A percentile compares a stretch with the other conserved stretches of the same genome.
These are phyloP conservation scores for Abrus pulchellus DNA, from an alignment of 306 rosid genomes.

Conservation along the genomic window DNA sequence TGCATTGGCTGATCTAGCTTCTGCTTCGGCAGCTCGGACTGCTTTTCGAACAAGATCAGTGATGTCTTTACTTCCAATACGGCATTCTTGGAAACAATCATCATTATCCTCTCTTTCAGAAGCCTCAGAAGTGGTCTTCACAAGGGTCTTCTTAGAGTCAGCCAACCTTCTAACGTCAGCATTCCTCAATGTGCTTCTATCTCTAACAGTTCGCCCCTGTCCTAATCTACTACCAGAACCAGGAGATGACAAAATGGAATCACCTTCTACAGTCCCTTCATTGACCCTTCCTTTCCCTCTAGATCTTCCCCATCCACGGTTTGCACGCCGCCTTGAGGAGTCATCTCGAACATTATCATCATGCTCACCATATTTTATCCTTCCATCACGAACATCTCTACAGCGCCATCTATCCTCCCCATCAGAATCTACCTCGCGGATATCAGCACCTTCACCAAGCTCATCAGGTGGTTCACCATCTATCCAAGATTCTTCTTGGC, in stretches of 20 bases:
- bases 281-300: constrained; percentile 81
- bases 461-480: constrained; percentile 69
- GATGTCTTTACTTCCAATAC: constrained; percentile 81
- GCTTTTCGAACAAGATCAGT: constrained; percentile 84
- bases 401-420: constrained; percentile 76
- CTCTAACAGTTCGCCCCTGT: constrained; percentile 71
- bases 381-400: constrained; percentile 77
- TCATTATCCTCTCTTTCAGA: constrained; percentile 85
- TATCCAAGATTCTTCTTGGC: constrained; percentile 68
- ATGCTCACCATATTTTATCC: constrained; percentile 67
- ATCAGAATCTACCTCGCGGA: constrained; percentile 58
- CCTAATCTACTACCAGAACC: constrained; percentile 77
- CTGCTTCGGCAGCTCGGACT: constrained; percentile 90
- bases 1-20: constrained; percentile 93
- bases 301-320: constrained; percentile 77
- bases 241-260: constrained; percentile 71
- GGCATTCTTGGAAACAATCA: constrained; percentile 84
- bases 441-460: constrained; percentile 60
- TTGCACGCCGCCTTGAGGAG: constrained; percentile 76
- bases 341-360: constrained; percentile 88
- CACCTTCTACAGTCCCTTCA: constrained; percentile 80
- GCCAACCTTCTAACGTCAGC: constrained; percentile 64
- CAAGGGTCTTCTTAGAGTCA: constrained; percentile 67
- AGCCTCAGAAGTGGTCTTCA: constrained; percentile 56
- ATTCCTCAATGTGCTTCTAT: constrained; percentile 64